Conservation (phyloP, 2,329 filamentous ascomycete genomes). For the Fusarium dlaminii region DNA sequence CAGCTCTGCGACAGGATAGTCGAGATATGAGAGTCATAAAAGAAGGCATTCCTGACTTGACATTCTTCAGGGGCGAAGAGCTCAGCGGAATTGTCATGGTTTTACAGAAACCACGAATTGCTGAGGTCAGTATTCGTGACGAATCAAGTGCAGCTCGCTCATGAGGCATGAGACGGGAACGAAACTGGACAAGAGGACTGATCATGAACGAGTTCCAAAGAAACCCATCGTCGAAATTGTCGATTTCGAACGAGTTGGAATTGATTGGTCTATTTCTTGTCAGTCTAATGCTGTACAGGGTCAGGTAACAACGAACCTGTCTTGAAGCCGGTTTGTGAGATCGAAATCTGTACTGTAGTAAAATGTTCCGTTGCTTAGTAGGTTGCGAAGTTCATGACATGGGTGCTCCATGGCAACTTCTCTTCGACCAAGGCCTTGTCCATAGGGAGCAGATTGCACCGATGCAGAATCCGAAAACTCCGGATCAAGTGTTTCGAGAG, state of each 20-base stretch:
- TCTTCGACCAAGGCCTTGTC: constrained; percentile 64
- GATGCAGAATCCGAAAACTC: constrained; percentile 59
- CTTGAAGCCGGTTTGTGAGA: constrained; percentile 90
- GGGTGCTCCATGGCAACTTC: constrained; percentile 85
- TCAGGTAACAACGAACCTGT: constrained; percentile 64
- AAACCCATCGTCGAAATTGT: constrained; percentile 91
- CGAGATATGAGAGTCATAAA: constrained; percentile 90
- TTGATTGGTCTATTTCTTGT: constrained; percentile 70
- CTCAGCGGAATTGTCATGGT: constrained; percentile 86
- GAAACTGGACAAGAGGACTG: constrained; percentile 87
- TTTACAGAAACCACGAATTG: constrained; percentile 90
- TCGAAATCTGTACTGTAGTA: constrained; percentile 99
- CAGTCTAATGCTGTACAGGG: constrained; percentile 1
- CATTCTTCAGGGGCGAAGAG: constrained; percentile 73
- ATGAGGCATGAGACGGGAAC: constrained; percentile 77
- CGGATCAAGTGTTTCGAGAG: constrained; percentile 61
- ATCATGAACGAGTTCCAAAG: constrained; percentile 99
- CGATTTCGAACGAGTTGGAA: constrained; percentile 83
- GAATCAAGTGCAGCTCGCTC: constrained; percentile 84
- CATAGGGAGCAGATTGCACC: constrained; percentile 51
- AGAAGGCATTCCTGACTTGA: constrained; percentile 78
- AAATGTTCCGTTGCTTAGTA: constrained; percentile 92
- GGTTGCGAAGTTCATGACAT: constrained; percentile 88
- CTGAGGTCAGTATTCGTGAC: constrained; percentile 89
- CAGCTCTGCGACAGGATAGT: constrained; percentile 88